Base-by-base conservation (phyloP, 768 basidiomycete species). In the Lactifluus subvellereus region DNA sequence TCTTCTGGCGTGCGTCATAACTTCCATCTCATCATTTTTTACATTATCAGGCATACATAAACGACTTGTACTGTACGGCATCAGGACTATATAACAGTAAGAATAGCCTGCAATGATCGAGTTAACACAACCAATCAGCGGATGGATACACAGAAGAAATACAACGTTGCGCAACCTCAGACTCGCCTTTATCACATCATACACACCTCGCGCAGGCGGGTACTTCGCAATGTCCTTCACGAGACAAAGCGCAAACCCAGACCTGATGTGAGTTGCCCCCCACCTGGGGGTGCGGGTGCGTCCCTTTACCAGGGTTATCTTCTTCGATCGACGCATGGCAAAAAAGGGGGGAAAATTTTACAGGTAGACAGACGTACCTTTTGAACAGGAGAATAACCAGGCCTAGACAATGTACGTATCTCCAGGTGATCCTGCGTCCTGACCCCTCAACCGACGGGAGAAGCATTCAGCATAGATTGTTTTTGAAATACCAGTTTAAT, bases 401-500 rank as follows among this genome's bases (percentile, higher is more conserved):
- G n/a, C 8, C 55, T 69, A 61, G 65, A 65, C 67, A 61, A 78
- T 90, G 85, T 89, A 74, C 80, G 78, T 84, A 74, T 74, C 87
- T 82, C 88, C 87, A 91, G 90, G 90, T 92, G 86, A 87, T 92
- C 90, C 85, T 80, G 89, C 90, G 78, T 92, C 90, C 86, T 89
- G 27, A 76, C 87, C 80, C 83, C 90, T 92, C 90, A 75, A 92
- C 90, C 90, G 82, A 74, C 72, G 90, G 90, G 90, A 92, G 82
- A 78, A 85, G 82, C 89, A 78, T 81, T 89, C 90, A 84, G 90
- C 89, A 84, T 82, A 86, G 88, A 91, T 82, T 91, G 90, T 92
- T 91, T 92, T 91, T 82, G 88, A 88, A 87, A 78, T 71, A 76
- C 77, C 76, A 74, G 68, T 71, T 77, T 73, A 54, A 57, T 91